Evolutionary conservation across 306 rosid genomes (phyloP), one percentile per base, ranked within the genome.

Genomic region (Coriaria nepalensis): DNA sequence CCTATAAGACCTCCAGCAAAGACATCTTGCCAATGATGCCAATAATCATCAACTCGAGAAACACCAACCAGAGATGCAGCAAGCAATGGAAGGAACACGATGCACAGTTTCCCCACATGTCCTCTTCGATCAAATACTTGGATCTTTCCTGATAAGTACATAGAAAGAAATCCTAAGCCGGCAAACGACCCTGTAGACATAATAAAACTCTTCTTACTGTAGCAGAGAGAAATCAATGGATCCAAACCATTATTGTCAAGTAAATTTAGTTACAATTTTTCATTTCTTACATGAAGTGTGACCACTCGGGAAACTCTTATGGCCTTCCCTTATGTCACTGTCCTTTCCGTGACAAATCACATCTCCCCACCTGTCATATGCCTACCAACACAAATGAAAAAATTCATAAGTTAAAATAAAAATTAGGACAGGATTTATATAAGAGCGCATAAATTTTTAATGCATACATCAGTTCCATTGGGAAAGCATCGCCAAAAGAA

Each of bases 11-110:
- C 86, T 48, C 93, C 97, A 9, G 80, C 80, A 45, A 88, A 84
- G 7, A 88, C 95, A 58, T 88, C 96, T 68, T 76, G 83, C 97
- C 97, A 88, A 66, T 83, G 97, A 66, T 88, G 97, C 97, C 97
- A 84, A 61, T 88, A 88, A 64, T 88, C 97, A 60, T 81, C 70
- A 7, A 90, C 95, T 45, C 95, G 58, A 35, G 97, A 84, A 59
- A 90, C 57, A n/a, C 69, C 92, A 44, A 90, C 87, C 8, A 90
- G 77, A 52, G 79, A 58, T 15, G 95, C 97, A 32, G 13, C 43
- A 33, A 90, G 90, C n/a, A 90, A 56, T 50, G 95, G 97, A 53
- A 84, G 73, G 40, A 82, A 47, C 15, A 84, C 73, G 12, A 79
- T 61, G 79, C 97, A 90, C 37, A 90, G 63, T 39, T 81, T 90